Base-by-base conservation (phyloP, 2,329 filamentous ascomycete genomes). In the Exophiala calicioides region DNA sequence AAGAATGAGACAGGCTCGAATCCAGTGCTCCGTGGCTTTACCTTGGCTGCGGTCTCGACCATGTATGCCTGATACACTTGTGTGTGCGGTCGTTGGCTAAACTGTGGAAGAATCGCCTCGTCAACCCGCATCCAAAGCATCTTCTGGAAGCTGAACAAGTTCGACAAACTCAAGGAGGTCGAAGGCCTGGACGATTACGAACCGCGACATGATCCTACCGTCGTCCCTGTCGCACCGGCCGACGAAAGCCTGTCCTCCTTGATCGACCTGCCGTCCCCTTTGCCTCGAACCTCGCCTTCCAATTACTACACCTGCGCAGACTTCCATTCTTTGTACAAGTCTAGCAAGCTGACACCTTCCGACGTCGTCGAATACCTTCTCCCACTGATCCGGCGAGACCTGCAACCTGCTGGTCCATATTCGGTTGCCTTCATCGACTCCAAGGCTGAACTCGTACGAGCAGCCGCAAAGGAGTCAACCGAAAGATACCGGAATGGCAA, bases 301-400 rank as follows among this genome's bases (percentile, higher is more conserved):
- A 76, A 79, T 33, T 88, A 86, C 68, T 80, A 83, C 64, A 86
- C 86, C 3, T 79, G 82, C 18, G 76, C 79, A 9, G 88, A 95
- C 68, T 95, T 90, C 63, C 84, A 89, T 63, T 77, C 79, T 40
- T 78, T 86, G 30, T 95, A 90, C 70, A 77, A 76, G 52, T 80
- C 80, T 4, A 86, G 87, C 39, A 71, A 77, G 50, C 62, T 85
- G 47, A 93, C 88, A 0, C 90, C 90, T 0, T 73, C 80, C 0
- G 79, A 84, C 52, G 86, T 95, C 1, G 78, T 77, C 9, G 80
- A 90, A 64, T 77, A 79, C 1, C 72, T 95, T 12, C 73, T 95
- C 2, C 82, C 84, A 1, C 69, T 91, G 30, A 84, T 90, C 54
- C 77, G 79, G 19, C 77, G 81, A 51, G 80, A 83, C 57, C 64